A percentile compares a stretch with the other conserved stretches of the same genome.
These are phyloP conservation scores for Ophiostoma ips DNA, from an alignment of 2,329 filamentous ascomycete species.

Conservation along the genomic window DNA sequence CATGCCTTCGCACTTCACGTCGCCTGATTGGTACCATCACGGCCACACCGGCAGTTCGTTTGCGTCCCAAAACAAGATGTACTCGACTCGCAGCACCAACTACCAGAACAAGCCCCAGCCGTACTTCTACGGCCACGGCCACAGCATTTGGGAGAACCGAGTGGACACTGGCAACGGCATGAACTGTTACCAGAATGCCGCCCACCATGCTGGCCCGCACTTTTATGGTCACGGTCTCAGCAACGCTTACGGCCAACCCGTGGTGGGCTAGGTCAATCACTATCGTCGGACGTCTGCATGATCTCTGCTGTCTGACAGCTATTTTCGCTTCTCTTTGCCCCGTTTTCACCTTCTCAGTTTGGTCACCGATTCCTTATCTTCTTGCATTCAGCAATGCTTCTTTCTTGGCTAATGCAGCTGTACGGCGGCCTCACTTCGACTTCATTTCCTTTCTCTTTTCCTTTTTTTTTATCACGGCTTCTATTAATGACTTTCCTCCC, in stretches of 20 bases:
- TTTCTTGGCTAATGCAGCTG: neutral
- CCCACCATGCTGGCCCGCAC: neutral
- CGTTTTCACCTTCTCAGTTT: neutral
- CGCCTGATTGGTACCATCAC: neutral
- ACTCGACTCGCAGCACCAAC: neutral
- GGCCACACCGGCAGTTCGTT: neutral
- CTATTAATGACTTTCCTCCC: neutral
- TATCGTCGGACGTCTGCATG: constrained; percentile 2
- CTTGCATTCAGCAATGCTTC: neutral
- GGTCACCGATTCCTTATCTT: neutral
- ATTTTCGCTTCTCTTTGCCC: neutral
- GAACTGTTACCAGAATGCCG: neutral
- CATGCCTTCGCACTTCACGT: neutral
- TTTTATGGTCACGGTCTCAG: neutral
- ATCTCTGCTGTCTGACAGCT: constrained; percentile 1
- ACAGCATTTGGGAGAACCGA: neutral
- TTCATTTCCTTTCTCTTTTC: neutral
- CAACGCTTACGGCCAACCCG: constrained; percentile 35
- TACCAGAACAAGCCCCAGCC: neutral
- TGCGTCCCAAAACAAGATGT: neutral
- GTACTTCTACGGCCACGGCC: neutral
- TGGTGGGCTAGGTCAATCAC: constrained; percentile 31
- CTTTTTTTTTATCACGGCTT: neutral
- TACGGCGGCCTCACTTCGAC: neutral
- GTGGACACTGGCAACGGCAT: neutral